These are phyloP conservation scores for Lactifluus piperatus DNA, from an alignment of 768 basidiomycete species.

Conservation along the genomic window DNA sequence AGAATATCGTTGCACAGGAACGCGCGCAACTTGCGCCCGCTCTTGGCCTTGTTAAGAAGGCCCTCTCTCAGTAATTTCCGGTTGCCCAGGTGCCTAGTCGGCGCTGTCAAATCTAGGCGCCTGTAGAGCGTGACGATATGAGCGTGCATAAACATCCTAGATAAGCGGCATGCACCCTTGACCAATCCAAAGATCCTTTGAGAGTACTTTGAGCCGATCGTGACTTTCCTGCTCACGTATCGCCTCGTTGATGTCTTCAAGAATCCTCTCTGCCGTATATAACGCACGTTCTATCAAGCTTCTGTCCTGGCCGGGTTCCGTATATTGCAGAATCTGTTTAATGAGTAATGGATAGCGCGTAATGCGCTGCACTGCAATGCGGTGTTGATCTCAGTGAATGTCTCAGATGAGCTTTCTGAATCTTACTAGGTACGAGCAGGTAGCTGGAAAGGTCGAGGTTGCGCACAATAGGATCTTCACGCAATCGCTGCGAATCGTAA, in stretches of 20 bases:
- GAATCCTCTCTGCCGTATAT: conserved; percentile 57
- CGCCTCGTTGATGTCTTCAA: conserved; percentile 79
- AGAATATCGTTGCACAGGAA: conserved; percentile 88
- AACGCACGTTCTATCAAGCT: conserved; percentile 46
- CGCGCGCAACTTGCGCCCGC: conserved; percentile 64
- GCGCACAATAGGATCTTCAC: conserved; percentile 68
- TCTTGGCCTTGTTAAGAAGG: conserved; percentile 68
- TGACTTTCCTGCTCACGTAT: conserved; percentile 77
- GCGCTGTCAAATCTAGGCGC: conserved; percentile 82
- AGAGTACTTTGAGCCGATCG: conserved; percentile 67
- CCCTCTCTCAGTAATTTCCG: conserved; percentile 78
- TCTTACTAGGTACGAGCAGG: conserved; percentile 81
- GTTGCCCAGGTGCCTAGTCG: conserved; percentile 78
- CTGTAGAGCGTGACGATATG: conserved; percentile 26
- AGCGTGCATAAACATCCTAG: neutral
- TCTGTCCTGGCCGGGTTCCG: conserved; percentile 57
- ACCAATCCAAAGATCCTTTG: conserved; percentile 80
- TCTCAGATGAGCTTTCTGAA: neutral
- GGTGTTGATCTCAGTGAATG: neutral
- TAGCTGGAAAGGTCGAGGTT: conserved; percentile 88
- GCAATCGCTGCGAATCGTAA: conserved; percentile 42
- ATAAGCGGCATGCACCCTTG: conserved; percentile 48
- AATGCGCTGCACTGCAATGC: conserved; percentile 79
- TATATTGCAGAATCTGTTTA: conserved; percentile 78
- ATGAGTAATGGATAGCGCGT: conserved; percentile 91